Conservation (phyloP, 176 grass and related monocot species). For the Triticum turgidum region DNA sequence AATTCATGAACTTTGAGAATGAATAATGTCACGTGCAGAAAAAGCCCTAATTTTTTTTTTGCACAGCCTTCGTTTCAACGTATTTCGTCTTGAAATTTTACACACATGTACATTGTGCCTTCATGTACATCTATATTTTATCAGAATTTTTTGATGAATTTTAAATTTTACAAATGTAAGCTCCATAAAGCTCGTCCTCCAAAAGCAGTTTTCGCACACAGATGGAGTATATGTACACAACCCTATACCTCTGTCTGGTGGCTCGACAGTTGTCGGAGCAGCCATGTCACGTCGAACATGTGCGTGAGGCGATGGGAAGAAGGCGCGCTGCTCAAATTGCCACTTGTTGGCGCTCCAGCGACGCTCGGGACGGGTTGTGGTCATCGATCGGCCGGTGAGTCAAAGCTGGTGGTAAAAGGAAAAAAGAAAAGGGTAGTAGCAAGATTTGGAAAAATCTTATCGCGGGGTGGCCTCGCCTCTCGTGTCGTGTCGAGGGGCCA, state of each 20-base stretch:
- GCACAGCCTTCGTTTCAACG: too few relatives aligned
- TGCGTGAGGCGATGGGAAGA: background rate
- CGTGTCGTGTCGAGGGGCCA: constrained; percentile 24
- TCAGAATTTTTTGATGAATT: too few relatives aligned
- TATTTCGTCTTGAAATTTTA: too few relatives aligned
- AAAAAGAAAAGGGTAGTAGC: background rate
- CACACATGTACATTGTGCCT: too few relatives aligned
- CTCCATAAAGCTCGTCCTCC: too few relatives aligned
- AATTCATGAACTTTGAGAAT: too few relatives aligned
- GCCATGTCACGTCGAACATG: background rate
- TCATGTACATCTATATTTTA: too few relatives aligned
- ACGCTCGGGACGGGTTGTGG: background rate
- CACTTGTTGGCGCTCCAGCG: background rate
- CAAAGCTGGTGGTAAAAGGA: background rate
- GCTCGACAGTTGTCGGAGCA: background rate
- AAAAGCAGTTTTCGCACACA: too few relatives aligned
- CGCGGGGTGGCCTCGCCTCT: constrained; percentile 23
- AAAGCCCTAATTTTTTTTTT: too few relatives aligned
- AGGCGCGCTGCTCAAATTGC: background rate
- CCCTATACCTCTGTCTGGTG: background rate
- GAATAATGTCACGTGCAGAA: too few relatives aligned
- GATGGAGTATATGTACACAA: too few relatives aligned
- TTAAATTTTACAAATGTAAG: too few relatives aligned
- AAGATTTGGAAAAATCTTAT: constrained; percentile 1
- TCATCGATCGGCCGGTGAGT: background rate